phyloP scores from a whole-genome alignment of 495 filamentous ascomycete genomes.

The Hypoxylon subgilvum region DNA sequence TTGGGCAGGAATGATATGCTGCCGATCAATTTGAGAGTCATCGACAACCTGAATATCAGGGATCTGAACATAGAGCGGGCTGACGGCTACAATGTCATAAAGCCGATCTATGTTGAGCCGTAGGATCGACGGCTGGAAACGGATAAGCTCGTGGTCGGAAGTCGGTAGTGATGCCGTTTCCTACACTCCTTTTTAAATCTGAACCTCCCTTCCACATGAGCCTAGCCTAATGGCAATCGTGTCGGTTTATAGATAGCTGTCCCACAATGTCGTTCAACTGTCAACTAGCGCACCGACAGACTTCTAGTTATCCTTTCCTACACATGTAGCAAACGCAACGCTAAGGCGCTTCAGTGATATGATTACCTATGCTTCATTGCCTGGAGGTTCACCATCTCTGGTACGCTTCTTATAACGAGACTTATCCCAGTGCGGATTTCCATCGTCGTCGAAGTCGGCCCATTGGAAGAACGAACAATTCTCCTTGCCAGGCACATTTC shows the following conservation, averaged over 20 bases:
- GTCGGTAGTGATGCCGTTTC: background rate
- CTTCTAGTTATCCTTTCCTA: background rate
- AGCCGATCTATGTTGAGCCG: constrained; percentile 46
- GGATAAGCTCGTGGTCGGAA: background rate
- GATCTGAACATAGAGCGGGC: constrained; percentile 27
- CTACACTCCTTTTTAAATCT: background rate
- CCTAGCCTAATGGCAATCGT: background rate
- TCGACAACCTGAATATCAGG: constrained; percentile 42
- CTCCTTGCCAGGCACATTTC: constrained; percentile 75
- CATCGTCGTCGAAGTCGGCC: constrained; percentile 88
- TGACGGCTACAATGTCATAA: constrained; percentile 40
- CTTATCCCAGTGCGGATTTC: constrained; percentile 71
- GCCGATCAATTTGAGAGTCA: constrained; percentile 44
- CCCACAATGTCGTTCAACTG: background rate
- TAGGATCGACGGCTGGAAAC: constrained; percentile 19
- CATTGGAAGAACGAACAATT: constrained; percentile 85
- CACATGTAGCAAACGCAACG: background rate
- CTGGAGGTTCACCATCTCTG: background rate
- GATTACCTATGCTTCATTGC: background rate
- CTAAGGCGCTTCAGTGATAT: background rate
- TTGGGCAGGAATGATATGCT: background rate
- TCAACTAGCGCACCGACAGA: background rate
- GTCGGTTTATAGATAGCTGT: background rate
- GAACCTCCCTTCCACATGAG: background rate
- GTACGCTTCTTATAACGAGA: constrained; percentile 30